A percentile compares a stretch with the other conserved stretches of the same genome.
Evolutionary conservation across 2,329 filamentous ascomycete genomes (phyloP).

Genomic region (Ophiostoma sp.): DNA sequence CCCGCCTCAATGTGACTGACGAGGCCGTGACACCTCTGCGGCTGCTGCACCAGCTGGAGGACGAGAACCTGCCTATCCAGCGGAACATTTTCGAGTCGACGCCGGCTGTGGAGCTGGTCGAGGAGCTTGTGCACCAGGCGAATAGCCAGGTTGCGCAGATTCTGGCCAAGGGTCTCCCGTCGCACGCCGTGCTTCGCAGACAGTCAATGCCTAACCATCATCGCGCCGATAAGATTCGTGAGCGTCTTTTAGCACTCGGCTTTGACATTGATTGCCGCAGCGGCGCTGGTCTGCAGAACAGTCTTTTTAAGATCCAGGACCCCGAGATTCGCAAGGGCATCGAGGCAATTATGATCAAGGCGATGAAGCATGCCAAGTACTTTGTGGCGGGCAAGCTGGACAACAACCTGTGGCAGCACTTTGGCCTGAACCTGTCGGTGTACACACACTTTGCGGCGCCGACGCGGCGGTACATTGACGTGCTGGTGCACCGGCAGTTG

Average conservation of each 20-base stretch:
- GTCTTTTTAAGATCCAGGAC: constrained; percentile 89
- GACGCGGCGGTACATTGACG: constrained; percentile 87
- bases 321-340: constrained; percentile 89
- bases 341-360: constrained; percentile 91
- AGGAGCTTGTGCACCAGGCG: constrained; percentile 90
- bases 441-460: constrained; percentile 98
- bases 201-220: constrained; percentile 81
- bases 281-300: constrained; percentile 79
- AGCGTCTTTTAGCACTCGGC: constrained; percentile 86
- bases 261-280: constrained; percentile 85
- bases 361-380: constrained; percentile 95
- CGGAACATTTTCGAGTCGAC: constrained; percentile 94
- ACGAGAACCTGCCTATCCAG: constrained; percentile 96
- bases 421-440: constrained; percentile 82
- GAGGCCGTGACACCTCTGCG: constrained; percentile 79
- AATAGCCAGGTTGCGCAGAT: constrained; percentile 86
- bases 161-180: constrained; percentile 69
- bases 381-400: constrained; percentile 74
- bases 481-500: constrained; percentile 91
- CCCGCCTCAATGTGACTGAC: constrained; percentile 72
- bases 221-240: constrained; percentile 81
- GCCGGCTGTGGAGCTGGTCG: constrained; percentile 82
- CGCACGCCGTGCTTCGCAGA: constrained; percentile 86
- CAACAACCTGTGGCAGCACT: constrained; percentile 77
- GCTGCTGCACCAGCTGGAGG: constrained; percentile 87